A percentile compares a stretch with the other conserved stretches of the same genome.
These are phyloP conservation scores for Ploettnerulaceae sp. DNA, from an alignment of 2,329 filamentous ascomycete genomes.

Conservation along the genomic window DNA sequence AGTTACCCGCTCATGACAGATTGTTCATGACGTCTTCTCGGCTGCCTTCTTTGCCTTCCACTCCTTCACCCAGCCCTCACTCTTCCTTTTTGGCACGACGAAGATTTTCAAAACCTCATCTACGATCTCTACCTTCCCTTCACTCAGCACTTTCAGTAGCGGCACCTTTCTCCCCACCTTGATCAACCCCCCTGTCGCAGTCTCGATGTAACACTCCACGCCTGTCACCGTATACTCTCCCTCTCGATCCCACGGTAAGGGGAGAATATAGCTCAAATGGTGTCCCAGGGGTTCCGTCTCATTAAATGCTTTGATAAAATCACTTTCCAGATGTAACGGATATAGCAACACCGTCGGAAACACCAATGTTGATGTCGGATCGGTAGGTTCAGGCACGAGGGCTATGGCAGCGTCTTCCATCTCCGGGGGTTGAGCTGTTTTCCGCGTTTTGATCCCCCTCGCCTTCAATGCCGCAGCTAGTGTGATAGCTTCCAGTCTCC, in stretches of 20 bases:
- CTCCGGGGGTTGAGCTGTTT: constrained; percentile 69
- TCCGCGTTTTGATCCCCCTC: constrained; percentile 63
- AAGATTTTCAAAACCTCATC: constrained; percentile 81
- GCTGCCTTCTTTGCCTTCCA: constrained; percentile 71
- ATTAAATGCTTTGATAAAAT: constrained; percentile 83
- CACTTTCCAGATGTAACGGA: constrained; percentile 72
- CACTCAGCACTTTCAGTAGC: constrained; percentile 67
- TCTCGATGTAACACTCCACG: constrained; percentile 91
- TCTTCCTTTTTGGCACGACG: constrained; percentile 68
- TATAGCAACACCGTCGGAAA: constrained; percentile 85
- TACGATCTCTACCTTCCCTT: constrained; percentile 78
- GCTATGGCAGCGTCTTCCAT: constrained; percentile 76
- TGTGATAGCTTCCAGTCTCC: constrained; percentile 53
- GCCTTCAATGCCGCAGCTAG: constrained; percentile 62
- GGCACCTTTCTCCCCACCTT: constrained; percentile 85
- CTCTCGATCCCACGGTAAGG: constrained; percentile 76
- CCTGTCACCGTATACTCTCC: constrained; percentile 58
- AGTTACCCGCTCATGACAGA: background rate
- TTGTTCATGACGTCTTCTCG: constrained; percentile 33
- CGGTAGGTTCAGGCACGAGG: constrained; percentile 67
- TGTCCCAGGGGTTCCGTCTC: constrained; percentile 72
- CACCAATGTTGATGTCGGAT: constrained; percentile 64
- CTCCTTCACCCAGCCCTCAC: constrained; percentile 72
- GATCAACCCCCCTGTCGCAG: constrained; percentile 68
- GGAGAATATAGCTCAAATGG: constrained; percentile 81